These are phyloP conservation scores for Ophioceras dolichostomum DNA, from an alignment of 2,329 filamentous ascomycete genomes.

Conservation along the genomic window DNA sequence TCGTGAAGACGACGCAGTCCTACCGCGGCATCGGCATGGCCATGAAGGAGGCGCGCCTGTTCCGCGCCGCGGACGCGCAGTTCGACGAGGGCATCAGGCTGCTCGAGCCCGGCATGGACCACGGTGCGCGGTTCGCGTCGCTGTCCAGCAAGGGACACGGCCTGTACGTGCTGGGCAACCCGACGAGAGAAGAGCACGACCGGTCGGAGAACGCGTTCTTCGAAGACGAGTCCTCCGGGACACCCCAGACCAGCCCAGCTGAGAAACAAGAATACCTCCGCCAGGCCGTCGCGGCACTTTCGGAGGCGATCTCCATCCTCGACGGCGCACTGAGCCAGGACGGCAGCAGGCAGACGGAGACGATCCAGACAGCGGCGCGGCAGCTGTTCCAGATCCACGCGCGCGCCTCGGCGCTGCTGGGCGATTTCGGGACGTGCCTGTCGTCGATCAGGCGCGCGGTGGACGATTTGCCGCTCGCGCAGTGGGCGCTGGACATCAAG, in stretches of 20 bases:
- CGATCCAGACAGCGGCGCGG: neutral
- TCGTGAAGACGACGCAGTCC: conserved; percentile 3
- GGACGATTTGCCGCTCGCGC: no score
- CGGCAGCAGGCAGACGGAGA: no score
- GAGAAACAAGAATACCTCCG: neutral
- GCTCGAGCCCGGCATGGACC: neutral
- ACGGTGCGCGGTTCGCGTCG: neutral
- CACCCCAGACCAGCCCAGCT: no score
- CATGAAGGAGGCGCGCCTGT: neutral
- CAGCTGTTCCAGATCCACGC: neutral
- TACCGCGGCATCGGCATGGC: conserved; percentile 5
- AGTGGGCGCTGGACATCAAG: neutral
- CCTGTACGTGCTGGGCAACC: neutral
- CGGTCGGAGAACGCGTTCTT: neutral
- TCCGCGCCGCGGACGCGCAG: neutral
- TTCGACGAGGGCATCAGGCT: conserved; percentile 2
- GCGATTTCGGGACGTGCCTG: neutral
- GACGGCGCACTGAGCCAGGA: neutral
- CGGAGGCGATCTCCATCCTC: neutral
- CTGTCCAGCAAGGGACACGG: conserved; percentile 1
- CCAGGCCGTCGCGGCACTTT: neutral
- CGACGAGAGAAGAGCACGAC: neutral
- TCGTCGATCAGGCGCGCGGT: neutral
- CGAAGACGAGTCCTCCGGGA: no score
- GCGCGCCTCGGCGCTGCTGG: neutral